These are phyloP conservation scores for Solanum hybrid DNA, from an alignment of 305 asterid genomes.

Conservation along the genomic window DNA sequence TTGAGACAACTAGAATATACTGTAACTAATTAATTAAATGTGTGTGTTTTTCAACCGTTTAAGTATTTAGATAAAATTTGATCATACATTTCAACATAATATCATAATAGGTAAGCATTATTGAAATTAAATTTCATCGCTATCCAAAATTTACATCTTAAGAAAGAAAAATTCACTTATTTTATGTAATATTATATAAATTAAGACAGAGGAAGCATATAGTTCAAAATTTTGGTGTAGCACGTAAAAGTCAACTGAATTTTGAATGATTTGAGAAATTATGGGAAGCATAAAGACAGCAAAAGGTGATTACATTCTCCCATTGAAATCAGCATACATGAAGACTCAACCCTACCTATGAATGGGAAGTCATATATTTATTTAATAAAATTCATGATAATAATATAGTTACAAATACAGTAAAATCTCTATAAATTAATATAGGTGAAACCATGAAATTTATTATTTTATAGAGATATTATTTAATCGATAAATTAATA, in stretches of 20 bases:
- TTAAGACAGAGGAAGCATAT: no score
- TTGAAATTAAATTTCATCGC: not conserved
- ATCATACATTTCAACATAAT: not conserved
- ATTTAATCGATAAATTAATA: no score
- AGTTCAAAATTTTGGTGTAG: not conserved
- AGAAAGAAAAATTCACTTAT: not conserved
- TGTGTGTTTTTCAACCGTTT: not conserved
- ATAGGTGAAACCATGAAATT: no score
- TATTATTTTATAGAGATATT: no score
- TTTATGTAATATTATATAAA: no score
- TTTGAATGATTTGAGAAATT: not conserved
- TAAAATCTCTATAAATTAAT: no score
- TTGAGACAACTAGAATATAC: not conserved
- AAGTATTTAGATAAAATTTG: not conserved
- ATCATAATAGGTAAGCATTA: fast-evolving
- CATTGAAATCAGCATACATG: not conserved
- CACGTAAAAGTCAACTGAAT: not conserved
- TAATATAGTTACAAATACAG: not conserved
- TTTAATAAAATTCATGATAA: not conserved
- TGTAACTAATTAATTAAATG: not conserved
- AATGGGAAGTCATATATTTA: not conserved
- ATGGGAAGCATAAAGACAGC: not conserved
- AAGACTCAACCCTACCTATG: not conserved
- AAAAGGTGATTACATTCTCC: not conserved
- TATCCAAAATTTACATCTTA: not conserved